Percentiles rank a stretch among this genome's conserved stretches.
These are phyloP conservation scores for Hyaloperonospora arabidopsidis DNA, from an alignment of 352 stramenopile genomes.

Conservation along the genomic window DNA sequence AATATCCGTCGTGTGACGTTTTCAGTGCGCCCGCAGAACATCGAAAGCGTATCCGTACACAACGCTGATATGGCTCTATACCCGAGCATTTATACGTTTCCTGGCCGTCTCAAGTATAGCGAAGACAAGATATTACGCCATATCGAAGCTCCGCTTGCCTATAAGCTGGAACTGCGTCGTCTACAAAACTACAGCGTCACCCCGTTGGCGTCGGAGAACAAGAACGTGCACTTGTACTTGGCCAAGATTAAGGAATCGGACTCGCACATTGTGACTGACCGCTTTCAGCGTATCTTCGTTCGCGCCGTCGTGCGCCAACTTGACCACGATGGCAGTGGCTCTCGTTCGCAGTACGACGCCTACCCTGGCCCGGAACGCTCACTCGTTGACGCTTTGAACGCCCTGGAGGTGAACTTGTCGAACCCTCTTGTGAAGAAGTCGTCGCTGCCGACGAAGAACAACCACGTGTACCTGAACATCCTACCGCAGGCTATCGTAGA, in stretches of 20 bases:
- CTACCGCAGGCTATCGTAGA: slow-evolving; percentile 91
- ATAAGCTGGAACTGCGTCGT: slow-evolving; percentile 97
- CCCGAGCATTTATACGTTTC: slow-evolving; percentile 87
- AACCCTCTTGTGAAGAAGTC: slow-evolving; percentile 84
- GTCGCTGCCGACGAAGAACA: slow-evolving; percentile 87
- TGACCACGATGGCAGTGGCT: slow-evolving; percentile 65
- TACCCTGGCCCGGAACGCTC: slow-evolving; percentile 92
- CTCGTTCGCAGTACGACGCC: slow-evolving; percentile 83
- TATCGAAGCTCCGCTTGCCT: slow-evolving; percentile 96
- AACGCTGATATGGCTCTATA: slow-evolving; percentile 67
- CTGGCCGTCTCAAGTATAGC: slow-evolving; percentile 84
- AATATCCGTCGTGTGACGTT: slow-evolving; percentile 88
- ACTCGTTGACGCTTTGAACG: slow-evolving; percentile 97
- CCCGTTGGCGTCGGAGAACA: slow-evolving; percentile 89
- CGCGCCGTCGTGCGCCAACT: slow-evolving; percentile 90
- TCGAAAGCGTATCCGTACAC: slow-evolving; percentile 26
- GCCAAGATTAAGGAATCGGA: slow-evolving; percentile 87
- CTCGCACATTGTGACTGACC: slow-evolving; percentile 77
- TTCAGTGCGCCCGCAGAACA: slow-evolving; percentile 57
- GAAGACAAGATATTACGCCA: slow-evolving; percentile 97
- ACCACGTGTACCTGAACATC: slow-evolving; percentile 99
- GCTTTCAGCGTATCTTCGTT: slow-evolving; percentile 93
- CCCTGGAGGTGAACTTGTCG: slow-evolving; percentile 92
- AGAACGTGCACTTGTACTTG: slow-evolving; percentile 98
- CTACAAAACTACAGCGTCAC: slow-evolving; percentile 96